Conservation (phyloP, 2,329 filamentous ascomycete genomes). For the Sporothrix mexicana region DNA sequence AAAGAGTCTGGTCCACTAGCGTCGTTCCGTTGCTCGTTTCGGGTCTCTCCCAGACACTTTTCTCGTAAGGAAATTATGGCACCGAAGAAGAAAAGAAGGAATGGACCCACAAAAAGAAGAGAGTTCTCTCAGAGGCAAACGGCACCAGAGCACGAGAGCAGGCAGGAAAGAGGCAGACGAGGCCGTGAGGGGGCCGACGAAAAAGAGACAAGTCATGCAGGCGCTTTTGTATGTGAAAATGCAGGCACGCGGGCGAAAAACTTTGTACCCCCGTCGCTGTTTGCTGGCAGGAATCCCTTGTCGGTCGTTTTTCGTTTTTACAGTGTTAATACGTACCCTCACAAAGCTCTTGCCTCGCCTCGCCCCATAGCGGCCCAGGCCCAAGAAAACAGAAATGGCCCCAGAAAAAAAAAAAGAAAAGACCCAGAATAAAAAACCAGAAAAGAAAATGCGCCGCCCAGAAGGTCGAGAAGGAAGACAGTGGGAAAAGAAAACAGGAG, state of each 20-base stretch:
- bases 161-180: neutral
- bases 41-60: constrained; percentile 30
- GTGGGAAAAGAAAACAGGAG: constrained; percentile 29
- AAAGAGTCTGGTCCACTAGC: constrained; percentile 32
- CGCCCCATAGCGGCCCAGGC: constrained; percentile 22
- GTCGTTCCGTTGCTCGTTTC: constrained; percentile 33
- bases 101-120: constrained; percentile 31
- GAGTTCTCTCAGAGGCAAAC: neutral
- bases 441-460: constrained; percentile 11
- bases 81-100: constrained; percentile 24
- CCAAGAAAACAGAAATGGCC: neutral
- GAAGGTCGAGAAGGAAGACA: neutral
- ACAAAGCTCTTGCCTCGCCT: neutral
- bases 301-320: neutral
- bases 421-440: constrained; percentile 23
- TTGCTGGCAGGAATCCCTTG: constrained; percentile 17
- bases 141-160: neutral
- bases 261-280: constrained; percentile 30
- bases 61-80: constrained; percentile 29
- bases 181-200: constrained; percentile 19
- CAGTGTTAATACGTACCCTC: too few species aligned
- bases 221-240: constrained; percentile 3
- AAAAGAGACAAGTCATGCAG: constrained; percentile 24
- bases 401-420: constrained; percentile 28
- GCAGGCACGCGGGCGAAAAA: constrained; percentile 24